These are phyloP conservation scores for Pichia sp. DNA, from an alignment of 1,139 yeast species.

Conservation along the genomic window DNA sequence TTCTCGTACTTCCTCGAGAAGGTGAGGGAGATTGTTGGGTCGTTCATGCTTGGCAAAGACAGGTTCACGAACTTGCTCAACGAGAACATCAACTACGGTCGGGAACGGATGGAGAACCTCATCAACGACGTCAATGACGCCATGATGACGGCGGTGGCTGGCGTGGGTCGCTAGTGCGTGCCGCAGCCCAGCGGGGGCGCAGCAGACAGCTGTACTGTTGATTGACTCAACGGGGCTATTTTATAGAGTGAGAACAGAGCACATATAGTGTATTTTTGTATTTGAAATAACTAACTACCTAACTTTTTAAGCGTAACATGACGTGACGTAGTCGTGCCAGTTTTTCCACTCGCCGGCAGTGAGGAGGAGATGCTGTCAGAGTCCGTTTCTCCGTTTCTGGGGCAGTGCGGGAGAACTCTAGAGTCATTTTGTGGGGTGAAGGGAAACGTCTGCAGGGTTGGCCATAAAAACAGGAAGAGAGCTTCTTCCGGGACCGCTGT, in stretches of 20 bases:
- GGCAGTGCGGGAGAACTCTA: slow-evolving; percentile 1
- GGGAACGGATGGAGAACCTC: slow-evolving; percentile 60
- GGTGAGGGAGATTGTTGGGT: slow-evolving; percentile 44
- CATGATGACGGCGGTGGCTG: slow-evolving; percentile 32
- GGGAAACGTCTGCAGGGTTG: not conserved
- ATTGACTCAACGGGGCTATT: not conserved
- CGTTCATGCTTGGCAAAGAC: slow-evolving; percentile 64
- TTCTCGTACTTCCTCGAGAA: slow-evolving; percentile 35
- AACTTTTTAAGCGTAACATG: too few relatives aligned
- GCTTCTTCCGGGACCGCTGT: too few relatives aligned
- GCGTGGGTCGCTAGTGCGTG: slow-evolving; percentile 14
- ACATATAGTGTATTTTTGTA: not conserved
- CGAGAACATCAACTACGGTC: slow-evolving; percentile 64
- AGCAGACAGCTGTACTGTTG: too few relatives aligned
- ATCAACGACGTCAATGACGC: slow-evolving; percentile 41
- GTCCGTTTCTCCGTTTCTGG: slow-evolving; percentile 12
- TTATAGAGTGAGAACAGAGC: not conserved
- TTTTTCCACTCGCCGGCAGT: not conserved
- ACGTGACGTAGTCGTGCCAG: not conserved
- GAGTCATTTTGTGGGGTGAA: slow-evolving; percentile 3
- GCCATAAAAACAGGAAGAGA: too few relatives aligned
- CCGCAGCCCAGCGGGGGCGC: too few relatives aligned
- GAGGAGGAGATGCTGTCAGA: not conserved
- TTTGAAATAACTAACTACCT: not conserved
- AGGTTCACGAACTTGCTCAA: slow-evolving; percentile 47